Evolutionary conservation across 2,329 filamentous ascomycete species (phyloP), one percentile per base, ranked within the genome.

Genomic region (Colletotrichum abscissum): DNA sequence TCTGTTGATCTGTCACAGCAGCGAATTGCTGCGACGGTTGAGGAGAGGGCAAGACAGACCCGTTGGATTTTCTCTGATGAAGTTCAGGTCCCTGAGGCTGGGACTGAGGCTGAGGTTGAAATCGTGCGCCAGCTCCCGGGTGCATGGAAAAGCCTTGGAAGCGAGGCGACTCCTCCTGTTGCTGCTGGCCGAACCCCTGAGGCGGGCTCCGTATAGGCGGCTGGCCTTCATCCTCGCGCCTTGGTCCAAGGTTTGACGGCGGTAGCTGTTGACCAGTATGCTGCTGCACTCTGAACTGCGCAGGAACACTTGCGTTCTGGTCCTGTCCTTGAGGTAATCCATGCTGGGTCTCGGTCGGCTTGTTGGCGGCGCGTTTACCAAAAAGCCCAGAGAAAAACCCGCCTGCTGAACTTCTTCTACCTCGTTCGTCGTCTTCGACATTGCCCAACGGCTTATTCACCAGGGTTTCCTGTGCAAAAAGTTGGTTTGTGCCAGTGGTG

Each of bases 371-470:
- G 22, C 76, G 64, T 60, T 73, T 74, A 16, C 74, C 70, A 59
- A 79, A 76, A 3, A 79, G 70, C 19, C 75, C 76, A 6, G 76
- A 75, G 49, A 79, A 59, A 55, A 79, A 76, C 6, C 70, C 75
- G 3, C 77, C 74, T 3, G 74, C 72, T 5, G 78, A 77, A 6
- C 73, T 71, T 56, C 77, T 75, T 1, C 78, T 73, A 14, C 78
- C 75, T 24, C 77, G 76, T 3, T 78, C 74, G 14, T 76, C 77
- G 33, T 78, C 78, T 4, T 65, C 57, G 11, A 52, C 66, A 58
- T 60, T 8, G 28, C 42, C 33, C 49, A 73, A 22, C 46, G 73
- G 67, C 26, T 56, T 42, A 30, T 69, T 59, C n/a, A 35, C 24
- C 16, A 46, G 63, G 14, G 33, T 30, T n/a, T 24, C 64, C 59